A percentile compares a stretch with the other conserved stretches of the same genome.
phyloP scores from a whole-genome alignment of 208 protist species.

The Angomonas deanei region DNA sequence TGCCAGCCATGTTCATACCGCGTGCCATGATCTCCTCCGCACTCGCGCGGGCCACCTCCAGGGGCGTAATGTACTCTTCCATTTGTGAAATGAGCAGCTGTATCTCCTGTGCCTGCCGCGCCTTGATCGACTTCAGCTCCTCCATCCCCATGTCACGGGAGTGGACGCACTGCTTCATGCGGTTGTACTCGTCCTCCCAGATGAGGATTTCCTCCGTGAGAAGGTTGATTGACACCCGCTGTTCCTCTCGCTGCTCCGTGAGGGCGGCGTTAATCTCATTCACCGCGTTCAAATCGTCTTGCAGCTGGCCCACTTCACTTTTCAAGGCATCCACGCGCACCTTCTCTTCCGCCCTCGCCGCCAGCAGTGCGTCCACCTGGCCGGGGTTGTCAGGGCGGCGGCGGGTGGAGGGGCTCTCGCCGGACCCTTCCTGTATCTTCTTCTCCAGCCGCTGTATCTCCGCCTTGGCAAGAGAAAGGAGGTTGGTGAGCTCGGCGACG shows the following conservation, averaged over 20 bases:
- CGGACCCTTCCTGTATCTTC: constrained; percentile 15
- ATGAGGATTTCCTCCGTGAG: constrained; percentile 49
- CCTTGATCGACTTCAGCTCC: constrained; percentile 18
- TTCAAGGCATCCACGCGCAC: constrained; percentile 27
- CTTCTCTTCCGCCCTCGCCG: constrained; percentile 33
- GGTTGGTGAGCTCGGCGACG: constrained; percentile 63
- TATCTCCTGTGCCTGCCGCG: constrained; percentile 27
- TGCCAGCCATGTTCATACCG: background rate
- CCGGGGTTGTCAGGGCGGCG: background rate
- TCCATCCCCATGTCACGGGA: constrained; percentile 21
- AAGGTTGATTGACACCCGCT: constrained; percentile 16
- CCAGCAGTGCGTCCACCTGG: constrained; percentile 27
- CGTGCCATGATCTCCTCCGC: constrained; percentile 4
- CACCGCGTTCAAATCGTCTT: constrained; percentile 32
- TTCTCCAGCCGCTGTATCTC: constrained; percentile 55
- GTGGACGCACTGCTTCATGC: constrained; percentile 22
- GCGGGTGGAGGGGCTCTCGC: background rate
- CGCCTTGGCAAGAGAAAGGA: constrained; percentile 57
- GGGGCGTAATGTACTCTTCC: constrained; percentile 20
- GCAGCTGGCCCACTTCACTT: constrained; percentile 29
- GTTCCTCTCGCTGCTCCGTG: constrained; percentile 36
- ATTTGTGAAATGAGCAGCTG: constrained; percentile 25
- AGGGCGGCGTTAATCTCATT: constrained; percentile 34
- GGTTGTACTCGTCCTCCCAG: constrained; percentile 62
- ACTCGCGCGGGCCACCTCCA: constrained; percentile 6